Evolutionary conservation across 2,329 filamentous ascomycete genomes (phyloP), one percentile per base, ranked within the genome.

Genomic region (Colletotrichum sp.): DNA sequence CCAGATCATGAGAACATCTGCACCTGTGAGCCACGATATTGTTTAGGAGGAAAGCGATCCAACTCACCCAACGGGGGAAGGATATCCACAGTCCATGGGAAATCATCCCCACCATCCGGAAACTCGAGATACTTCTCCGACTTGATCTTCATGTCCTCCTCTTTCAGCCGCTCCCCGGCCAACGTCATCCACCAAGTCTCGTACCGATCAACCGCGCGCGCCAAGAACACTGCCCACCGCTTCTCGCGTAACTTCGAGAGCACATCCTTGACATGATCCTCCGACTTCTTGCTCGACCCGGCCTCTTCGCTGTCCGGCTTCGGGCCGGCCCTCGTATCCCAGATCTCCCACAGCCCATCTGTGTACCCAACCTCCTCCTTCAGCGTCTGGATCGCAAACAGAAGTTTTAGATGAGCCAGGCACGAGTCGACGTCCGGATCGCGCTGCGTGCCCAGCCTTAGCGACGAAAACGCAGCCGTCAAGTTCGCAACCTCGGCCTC

Each of bases 1-100:
- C 92, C 93, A 94, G 0, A 96, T 92, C 93, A 96, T 94, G 24
- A 96, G 83, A 1, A 96, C 91, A 83, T 96, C 94, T 88, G 82
- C 43, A 43, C 30, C 57, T 38, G 55, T 76, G 34, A 36, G n/a
- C 21, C 18, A 34, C 13, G 13, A 7, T 58, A 3, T 2, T 6
- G 55, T 18, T 15, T 3, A 0, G 7, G 9, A 18, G 28, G n/a
- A 30, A 28, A 34, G 26, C 28, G 8, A 8, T 34, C 3, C 30
- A 30, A 80, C 87, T 81, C 82, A 93, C 91, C 92, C 65, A 93
- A 82, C 2, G 92, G 92, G 3, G 92, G 92, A 55, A 94, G 80
- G 71, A 85, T 85, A 10, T 85, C 81, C 18, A 81, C 80, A 5
- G 79, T 83, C 86, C 88, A 89, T 28, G 52, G 67, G 18, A 52